These are phyloP conservation scores for Calocera cornea DNA, from an alignment of 768 basidiomycete species.

Conservation along the genomic window DNA sequence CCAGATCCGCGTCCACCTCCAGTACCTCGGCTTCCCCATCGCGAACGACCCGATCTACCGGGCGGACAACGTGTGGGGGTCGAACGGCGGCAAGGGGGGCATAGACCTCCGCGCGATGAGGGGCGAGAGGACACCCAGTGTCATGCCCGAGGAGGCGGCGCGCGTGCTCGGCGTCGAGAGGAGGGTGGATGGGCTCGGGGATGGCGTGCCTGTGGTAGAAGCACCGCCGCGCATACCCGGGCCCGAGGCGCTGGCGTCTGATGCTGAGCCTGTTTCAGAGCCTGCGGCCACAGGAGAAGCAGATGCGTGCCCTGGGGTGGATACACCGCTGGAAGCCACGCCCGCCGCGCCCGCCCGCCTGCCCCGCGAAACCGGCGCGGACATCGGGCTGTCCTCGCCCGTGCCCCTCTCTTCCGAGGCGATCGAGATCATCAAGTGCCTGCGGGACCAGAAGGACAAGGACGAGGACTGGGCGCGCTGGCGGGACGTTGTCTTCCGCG, in stretches of 20 bases:
- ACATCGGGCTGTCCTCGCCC: constrained; percentile 79
- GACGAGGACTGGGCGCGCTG: constrained; percentile 80
- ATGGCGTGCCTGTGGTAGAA: background rate
- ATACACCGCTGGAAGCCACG: no score
- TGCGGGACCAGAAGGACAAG: constrained; percentile 83
- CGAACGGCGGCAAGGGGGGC: background rate
- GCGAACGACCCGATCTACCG: constrained; percentile 93
- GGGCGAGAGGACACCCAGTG: background rate
- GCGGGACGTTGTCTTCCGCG: constrained; percentile 72
- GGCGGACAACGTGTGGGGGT: constrained; percentile 32
- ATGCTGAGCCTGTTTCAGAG: no score
- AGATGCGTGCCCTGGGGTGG: no score
- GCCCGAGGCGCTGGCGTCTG: background rate
- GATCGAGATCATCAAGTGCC: constrained; percentile 57
- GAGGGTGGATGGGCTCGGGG: constrained; percentile 8
- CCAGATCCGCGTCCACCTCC: constrained; percentile 93
- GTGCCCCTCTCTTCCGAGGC: constrained; percentile 65
- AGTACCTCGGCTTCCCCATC: constrained; percentile 85
- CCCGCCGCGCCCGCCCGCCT: constrained; percentile 28
- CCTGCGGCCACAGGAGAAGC: no score
- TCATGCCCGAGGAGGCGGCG: constrained; percentile 17
- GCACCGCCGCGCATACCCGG: no score
- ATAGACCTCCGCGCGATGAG: background rate
- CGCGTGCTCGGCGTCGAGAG: constrained; percentile 12
- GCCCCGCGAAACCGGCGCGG: constrained; percentile 73